A percentile compares a stretch with the other conserved stretches of the same genome.
These are phyloP conservation scores for Colletotrichum limetticola DNA, from an alignment of 2,329 filamentous ascomycete species.

Conservation along the genomic window DNA sequence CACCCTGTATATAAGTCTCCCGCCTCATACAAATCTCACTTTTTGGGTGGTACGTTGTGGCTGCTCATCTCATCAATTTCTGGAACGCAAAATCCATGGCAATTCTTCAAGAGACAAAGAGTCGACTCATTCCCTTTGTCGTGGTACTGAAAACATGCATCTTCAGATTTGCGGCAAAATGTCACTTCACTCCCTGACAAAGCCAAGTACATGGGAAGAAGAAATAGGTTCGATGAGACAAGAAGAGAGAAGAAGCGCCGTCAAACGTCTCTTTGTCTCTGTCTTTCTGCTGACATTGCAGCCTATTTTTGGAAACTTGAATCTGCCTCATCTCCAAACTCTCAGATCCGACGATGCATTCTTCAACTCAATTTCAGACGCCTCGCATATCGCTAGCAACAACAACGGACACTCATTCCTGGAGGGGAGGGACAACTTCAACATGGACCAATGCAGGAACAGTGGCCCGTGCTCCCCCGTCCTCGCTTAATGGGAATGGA, in stretches of 20 bases:
- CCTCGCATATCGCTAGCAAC: background rate
- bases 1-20: background rate
- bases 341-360: background rate
- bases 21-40: background rate
- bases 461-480: slow-evolving; percentile 23
- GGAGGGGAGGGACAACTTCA: background rate
- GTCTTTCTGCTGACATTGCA: no score
- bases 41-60: background rate
- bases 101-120: background rate
- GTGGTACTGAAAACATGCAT: background rate
- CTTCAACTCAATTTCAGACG: background rate
- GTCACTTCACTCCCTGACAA: background rate
- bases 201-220: background rate
- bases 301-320: background rate
- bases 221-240: background rate
- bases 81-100: background rate
- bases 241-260: background rate
- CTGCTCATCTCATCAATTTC: background rate
- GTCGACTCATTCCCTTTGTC: background rate
- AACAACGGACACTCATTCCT: background rate
- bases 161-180: background rate
- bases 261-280: background rate
- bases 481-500: background rate
- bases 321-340: background rate
- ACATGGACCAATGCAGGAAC: slow-evolving; percentile 9